phyloP scores from a whole-genome alignment of 352 stramenopile species.

The Thraustochytrium striatum region DNA sequence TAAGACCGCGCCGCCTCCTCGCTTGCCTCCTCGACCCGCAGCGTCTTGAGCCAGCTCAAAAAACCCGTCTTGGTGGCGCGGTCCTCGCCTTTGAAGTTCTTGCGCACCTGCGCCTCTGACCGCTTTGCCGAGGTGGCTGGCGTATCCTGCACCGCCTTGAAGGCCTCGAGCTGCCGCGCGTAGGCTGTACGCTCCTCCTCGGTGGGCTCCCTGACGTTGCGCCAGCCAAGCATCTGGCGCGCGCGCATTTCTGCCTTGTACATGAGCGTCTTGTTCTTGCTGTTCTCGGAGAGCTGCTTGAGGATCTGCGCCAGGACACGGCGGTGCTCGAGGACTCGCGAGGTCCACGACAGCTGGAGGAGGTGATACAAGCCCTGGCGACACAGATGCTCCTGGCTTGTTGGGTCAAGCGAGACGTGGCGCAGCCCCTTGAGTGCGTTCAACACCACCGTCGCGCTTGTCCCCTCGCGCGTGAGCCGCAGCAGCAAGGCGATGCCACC shows the following conservation, averaged over 20 bases:
- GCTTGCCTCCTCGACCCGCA: not conserved
- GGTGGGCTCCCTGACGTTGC: not conserved
- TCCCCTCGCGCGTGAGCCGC: slow-evolving; percentile 1
- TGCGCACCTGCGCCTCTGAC: too few species aligned
- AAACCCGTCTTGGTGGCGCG: not conserved
- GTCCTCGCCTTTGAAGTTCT: not conserved
- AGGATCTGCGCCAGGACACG: slow-evolving; percentile 24
- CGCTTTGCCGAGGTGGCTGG: not conserved
- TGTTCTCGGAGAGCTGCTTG: slow-evolving; percentile 34
- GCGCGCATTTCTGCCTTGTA: slow-evolving; percentile 38
- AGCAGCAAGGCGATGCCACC: slow-evolving; percentile 22
- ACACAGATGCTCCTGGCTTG: slow-evolving; percentile 19
- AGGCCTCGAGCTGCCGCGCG: not conserved
- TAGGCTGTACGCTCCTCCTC: not conserved
- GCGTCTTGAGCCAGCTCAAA: slow-evolving; percentile 10
- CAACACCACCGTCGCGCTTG: not conserved
- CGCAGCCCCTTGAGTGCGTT: slow-evolving; percentile 30
- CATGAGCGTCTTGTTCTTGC: slow-evolving; percentile 42
- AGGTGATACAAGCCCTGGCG: slow-evolving; percentile 22
- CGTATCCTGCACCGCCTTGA: not conserved
- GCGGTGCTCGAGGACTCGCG: not conserved
- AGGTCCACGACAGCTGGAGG: slow-evolving; percentile 36
- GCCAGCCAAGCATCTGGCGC: slow-evolving; percentile 31
- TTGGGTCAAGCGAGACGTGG: slow-evolving; percentile 34
- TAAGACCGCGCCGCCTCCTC: not conserved